Conservation (phyloP, 225 moss, liverwort and hornwort genomes). For the Pseudoscleropodium purum region DNA sequence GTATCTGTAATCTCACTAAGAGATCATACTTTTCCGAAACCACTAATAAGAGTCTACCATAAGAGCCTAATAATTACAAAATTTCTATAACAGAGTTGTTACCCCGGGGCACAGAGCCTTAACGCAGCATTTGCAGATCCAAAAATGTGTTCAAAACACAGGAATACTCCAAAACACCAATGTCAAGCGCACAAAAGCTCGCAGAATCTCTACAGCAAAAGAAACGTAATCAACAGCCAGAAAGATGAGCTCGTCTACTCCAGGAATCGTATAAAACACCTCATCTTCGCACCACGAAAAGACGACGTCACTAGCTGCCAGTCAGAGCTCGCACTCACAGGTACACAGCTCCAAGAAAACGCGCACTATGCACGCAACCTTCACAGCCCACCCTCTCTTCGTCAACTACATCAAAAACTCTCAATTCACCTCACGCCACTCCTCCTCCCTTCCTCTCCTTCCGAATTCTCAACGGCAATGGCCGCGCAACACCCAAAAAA, state of each 20-base stretch:
- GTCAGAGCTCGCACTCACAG: neutral
- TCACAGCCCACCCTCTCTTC: neutral
- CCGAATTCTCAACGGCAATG: neutral
- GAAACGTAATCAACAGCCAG: neutral
- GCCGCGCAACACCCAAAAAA: neutral
- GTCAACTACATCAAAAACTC: neutral
- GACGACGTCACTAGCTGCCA: neutral
- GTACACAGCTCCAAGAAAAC: neutral
- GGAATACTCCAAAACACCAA: neutral
- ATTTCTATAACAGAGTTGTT: neutral
- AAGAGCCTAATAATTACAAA: neutral
- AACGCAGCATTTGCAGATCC: neutral
- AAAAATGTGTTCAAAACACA: slow-evolving; percentile 6
- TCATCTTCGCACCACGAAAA: neutral
- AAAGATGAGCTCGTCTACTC: neutral
- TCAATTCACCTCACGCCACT: neutral
- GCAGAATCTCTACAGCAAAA: neutral
- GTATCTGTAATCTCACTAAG: neutral
- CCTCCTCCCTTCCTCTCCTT: neutral
- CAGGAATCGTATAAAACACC: neutral
- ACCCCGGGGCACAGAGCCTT: neutral
- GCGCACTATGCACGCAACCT: neutral
- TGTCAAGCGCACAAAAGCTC: neutral
- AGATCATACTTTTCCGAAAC: neutral
- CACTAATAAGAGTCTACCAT: neutral